A percentile compares a stretch with the other conserved stretches of the same genome.
phyloP scores from a whole-genome alignment of 108 stramenopile species.

The Conticribra guillardii region DNA sequence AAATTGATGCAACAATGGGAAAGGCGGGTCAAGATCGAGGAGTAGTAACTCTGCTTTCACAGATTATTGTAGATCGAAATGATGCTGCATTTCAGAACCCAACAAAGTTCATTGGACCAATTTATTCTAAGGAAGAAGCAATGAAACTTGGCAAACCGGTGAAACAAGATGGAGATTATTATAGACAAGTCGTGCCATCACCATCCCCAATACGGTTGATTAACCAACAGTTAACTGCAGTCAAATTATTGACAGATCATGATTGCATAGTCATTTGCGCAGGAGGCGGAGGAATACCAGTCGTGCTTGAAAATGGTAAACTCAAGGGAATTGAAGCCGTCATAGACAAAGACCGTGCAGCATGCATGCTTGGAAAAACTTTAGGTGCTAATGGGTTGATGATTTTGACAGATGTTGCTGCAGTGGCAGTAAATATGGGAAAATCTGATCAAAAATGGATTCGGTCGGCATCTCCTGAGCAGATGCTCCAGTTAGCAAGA shows the following conservation, averaged over 20 bases:
- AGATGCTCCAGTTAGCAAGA: conserved; percentile 7
- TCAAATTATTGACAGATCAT: conserved; percentile 19
- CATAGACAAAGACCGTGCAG: conserved; percentile 52
- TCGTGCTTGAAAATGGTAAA: conserved; percentile 11
- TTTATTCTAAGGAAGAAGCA: conserved; percentile 34
- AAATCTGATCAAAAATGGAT: conserved; percentile 36
- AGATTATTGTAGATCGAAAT: conserved; percentile 45
- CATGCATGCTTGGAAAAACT: conserved; percentile 39
- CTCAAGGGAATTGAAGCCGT: conserved; percentile 46
- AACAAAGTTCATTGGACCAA: conserved; percentile 51
- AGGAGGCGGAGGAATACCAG: conserved; percentile 42
- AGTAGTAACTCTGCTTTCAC: conserved; percentile 45
- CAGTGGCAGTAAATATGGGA: conserved; percentile 33
- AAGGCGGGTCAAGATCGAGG: conserved; percentile 26
- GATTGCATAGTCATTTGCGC: conserved; percentile 45
- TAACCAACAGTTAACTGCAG: conserved; percentile 36
- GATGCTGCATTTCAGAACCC: conserved; percentile 51
- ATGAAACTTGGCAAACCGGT: conserved; percentile 32
- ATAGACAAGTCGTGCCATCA: conserved; percentile 31
- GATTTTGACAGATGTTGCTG: conserved; percentile 47
- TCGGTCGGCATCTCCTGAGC: conserved; percentile 31
- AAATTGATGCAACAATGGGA: conserved; percentile 27
- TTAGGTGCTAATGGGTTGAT: conserved; percentile 43
- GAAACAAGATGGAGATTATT: conserved; percentile 36
- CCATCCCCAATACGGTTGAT: conserved; percentile 23